Evolutionary conservation across 2,329 filamentous ascomycete genomes (phyloP).

Genomic region (Kalmusia sp.): DNA sequence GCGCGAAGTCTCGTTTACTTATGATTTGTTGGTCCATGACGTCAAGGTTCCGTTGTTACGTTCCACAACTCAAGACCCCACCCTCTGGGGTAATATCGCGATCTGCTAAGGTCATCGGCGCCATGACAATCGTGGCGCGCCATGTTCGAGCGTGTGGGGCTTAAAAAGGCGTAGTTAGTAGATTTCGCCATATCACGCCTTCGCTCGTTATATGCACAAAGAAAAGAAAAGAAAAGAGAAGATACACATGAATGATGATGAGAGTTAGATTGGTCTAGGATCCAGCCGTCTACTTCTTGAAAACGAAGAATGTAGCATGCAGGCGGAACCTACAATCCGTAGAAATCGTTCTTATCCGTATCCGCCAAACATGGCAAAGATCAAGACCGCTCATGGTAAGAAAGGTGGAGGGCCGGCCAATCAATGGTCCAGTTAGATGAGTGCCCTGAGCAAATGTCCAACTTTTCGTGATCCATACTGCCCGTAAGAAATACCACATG

Average conservation of each 20-base stretch:
- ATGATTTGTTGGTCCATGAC: slow-evolving; percentile 17
- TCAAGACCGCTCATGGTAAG: slow-evolving; percentile 21
- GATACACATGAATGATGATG: background rate
- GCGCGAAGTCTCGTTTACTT: slow-evolving; percentile 6
- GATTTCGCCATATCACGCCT: background rate
- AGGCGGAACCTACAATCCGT: slow-evolving; percentile 14
- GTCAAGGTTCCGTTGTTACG: slow-evolving; percentile 15
- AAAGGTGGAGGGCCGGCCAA: slow-evolving; percentile 5
- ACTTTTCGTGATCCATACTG: slow-evolving; percentile 9
- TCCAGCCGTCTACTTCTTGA: slow-evolving; percentile 22
- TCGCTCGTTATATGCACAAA: too few relatives aligned
- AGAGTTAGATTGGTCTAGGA: slow-evolving; percentile 27
- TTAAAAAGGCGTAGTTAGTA: background rate
- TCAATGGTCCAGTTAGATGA: background rate
- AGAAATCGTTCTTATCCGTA: background rate
- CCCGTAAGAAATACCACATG: background rate
- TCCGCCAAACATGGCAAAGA: background rate
- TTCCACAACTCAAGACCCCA: slow-evolving; percentile 12
- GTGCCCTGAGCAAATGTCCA: slow-evolving; percentile 2
- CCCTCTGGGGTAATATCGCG: slow-evolving; percentile 16
- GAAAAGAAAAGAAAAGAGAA: background rate
- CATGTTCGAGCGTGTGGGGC: slow-evolving; percentile 4
- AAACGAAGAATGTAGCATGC: slow-evolving; percentile 21
- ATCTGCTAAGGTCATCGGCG: slow-evolving; percentile 12
- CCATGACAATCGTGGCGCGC: slow-evolving; percentile 6